Percentiles rank a stretch among this genome's conserved stretches.
phyloP scores from a whole-genome alignment of 2,329 filamentous ascomycete species.

The Fusarium protoensiforme region DNA sequence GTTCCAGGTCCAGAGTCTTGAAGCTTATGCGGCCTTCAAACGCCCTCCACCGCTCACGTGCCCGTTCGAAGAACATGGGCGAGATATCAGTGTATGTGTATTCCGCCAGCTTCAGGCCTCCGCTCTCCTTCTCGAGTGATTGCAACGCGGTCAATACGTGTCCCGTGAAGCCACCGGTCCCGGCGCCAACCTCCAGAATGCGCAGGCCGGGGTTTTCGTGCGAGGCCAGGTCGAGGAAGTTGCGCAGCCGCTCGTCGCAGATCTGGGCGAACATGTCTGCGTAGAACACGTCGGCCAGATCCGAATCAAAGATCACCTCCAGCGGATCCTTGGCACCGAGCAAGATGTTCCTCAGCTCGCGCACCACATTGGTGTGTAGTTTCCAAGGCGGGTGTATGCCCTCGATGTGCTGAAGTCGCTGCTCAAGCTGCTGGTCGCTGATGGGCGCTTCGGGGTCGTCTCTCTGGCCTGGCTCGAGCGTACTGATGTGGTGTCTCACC shows the following conservation, averaged over 20 bases:
- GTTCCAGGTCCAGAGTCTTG: conserved; percentile 42
- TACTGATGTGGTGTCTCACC: conserved; percentile 12
- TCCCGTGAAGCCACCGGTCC: conserved; percentile 2
- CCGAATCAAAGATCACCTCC: conserved; percentile 2
- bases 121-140: neutral
- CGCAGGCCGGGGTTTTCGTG: conserved; percentile 6
- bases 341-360: neutral
- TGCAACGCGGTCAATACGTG: neutral
- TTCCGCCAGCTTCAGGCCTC: conserved; percentile 33
- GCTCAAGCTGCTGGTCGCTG: neutral
- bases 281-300: conserved; percentile 13
- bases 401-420: neutral
- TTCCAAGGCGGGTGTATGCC: conserved; percentile 4
- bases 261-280: neutral
- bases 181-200: conserved; percentile 9
- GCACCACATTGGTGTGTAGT: neutral
- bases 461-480: neutral
- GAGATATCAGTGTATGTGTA: conserved; percentile 57
- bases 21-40: conserved; percentile 17
- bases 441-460: neutral
- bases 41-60: conserved; percentile 19
- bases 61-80: conserved; percentile 46
- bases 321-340: neutral
- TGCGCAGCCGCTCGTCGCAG: neutral
- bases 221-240: neutral